Evolutionary conservation across 306 rosid species (phyloP), one percentile per base, ranked within the genome.

Genomic region (Casuarina glauca): DNA sequence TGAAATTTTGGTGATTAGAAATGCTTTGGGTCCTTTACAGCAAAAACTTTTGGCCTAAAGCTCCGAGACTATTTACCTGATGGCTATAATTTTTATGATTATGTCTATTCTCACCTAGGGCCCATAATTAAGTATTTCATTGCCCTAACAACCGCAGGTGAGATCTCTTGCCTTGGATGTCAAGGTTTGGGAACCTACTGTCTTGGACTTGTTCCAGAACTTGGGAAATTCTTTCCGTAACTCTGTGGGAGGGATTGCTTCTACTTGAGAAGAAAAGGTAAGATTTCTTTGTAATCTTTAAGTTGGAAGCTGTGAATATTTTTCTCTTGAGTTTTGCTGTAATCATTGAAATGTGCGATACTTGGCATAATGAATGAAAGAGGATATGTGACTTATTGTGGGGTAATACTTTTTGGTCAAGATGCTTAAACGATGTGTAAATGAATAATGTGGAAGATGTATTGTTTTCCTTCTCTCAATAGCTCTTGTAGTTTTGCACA

Each of bases 141-240:
- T 67, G 53, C 82, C 75, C 69, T 79, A 69, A 71, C 75, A 73
- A 78, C 83, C 87, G 92, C 93, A 94, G 98, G 98, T 95, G 85
- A 87, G 98, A 87, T 95, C 98, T 70, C 78, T 95, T 72, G 89
- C 86, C 57, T 83, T 92, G 78, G 98, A 95, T 77, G 98, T 95
- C 79, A 92, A 80, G 88, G 92, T 92, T 69, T 95, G 98, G 98
- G 98, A 95, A 69, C 87, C 97, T 78, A 86, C 95, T 45, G 69
- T 95, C 82, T 61, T 95, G 92, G 91, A 88, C 80, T 89, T 89
- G 71, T 95, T 95, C 78, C 87, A 76, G 85, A 92, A 86, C 84
- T 86, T 95, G 84, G 98, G 98, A 17, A 95, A 95, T 89, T 78
- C 93, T 81, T 92, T 71, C 83, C 88, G 97, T 80, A 95, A 95